Percentiles rank a stretch among this genome's conserved stretches.
phyloP scores from a whole-genome alignment of 306 rosid species.

The Sechiopsis laciniata region DNA sequence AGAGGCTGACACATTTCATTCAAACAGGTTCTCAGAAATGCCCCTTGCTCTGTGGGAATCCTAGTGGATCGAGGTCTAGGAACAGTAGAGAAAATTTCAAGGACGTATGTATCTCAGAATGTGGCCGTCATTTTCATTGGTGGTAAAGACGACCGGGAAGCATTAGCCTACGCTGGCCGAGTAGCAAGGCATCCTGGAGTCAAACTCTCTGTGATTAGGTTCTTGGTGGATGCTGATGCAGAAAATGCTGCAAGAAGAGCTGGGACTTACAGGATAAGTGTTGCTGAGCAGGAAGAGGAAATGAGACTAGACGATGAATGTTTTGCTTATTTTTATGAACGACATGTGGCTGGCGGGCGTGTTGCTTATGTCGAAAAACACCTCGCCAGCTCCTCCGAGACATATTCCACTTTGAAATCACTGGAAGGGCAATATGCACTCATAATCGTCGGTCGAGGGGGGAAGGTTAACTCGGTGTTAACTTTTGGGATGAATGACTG shows the following conservation, averaged over 20 bases:
- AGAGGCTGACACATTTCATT: slow-evolving; percentile 7
- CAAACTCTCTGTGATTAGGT: slow-evolving; percentile 67
- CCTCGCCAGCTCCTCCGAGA: slow-evolving; percentile 64
- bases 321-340: slow-evolving; percentile 72
- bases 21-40: slow-evolving; percentile 57
- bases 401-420: slow-evolving; percentile 57
- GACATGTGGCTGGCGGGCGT: slow-evolving; percentile 46
- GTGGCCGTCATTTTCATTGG: slow-evolving; percentile 78
- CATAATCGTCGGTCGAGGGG: slow-evolving; percentile 74
- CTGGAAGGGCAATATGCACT: slow-evolving; percentile 74
- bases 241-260: slow-evolving; percentile 46
- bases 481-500: slow-evolving; percentile 86
- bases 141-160: slow-evolving; percentile 89
- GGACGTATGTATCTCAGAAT: slow-evolving; percentile 32
- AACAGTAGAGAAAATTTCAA: slow-evolving; percentile 43
- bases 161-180: slow-evolving; percentile 55
- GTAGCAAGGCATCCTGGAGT: slow-evolving; percentile 71
- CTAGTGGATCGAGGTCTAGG: slow-evolving; percentile 94
- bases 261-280: slow-evolving; percentile 35
- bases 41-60: slow-evolving; percentile 87
- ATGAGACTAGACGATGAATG: slow-evolving; percentile 66
- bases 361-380: slow-evolving; percentile 68
- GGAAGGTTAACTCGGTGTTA: slow-evolving; percentile 58
- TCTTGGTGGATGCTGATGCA: slow-evolving; percentile 47
- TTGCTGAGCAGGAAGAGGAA: slow-evolving; percentile 57